Evolutionary conservation across 2,329 filamentous ascomycete genomes (phyloP), one percentile per base, ranked within the genome.

Genomic region (Fusarium verrucosum): DNA sequence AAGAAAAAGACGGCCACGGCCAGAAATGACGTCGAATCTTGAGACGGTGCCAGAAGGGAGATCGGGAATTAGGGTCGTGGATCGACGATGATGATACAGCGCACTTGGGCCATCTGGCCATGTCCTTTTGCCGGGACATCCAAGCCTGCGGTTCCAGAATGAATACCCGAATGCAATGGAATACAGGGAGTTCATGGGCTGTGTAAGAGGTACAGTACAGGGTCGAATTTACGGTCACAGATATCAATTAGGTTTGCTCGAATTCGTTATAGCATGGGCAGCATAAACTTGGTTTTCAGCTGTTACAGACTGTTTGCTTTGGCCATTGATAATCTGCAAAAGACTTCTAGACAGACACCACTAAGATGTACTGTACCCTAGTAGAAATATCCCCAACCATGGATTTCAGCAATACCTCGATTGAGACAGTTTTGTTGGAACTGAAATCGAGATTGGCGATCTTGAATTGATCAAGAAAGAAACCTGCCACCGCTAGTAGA

Each of bases 11-110:
- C 37, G 55, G 47, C 49, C 43, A 42, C 20, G 42, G 50, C 36
- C 65, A 63, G 56, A 37, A 62, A 70, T 72, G 70, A 72, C 70
- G 70, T 72, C 59, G 63, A 46, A 53, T 54, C 46, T 47, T 54
- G 49, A 57, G 57, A 59, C 58, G 61, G 56, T 62, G 57, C 53
- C 37, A 50, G 36, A 50, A 42, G 51, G 50, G 57, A 47, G 65
- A 72, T 72, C 71, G 69, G 66, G 45, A 57, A 45, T 60, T 70
- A 70, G 59, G 58, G 65, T 56, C 60, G 52, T 50, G 50, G 71
- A 73, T 73, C 71, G 71, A 71, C 50, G 57, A 72, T 70, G 58
- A 70, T 53, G 57, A 72, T 69, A 62, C 41, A 45, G 43, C 42
- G 43, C 41, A 58, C 23, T 42, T 36, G 61, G 60, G 55, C 42